These are phyloP conservation scores for Hericium coralloides DNA, from an alignment of 768 basidiomycete species.

Conservation along the genomic window DNA sequence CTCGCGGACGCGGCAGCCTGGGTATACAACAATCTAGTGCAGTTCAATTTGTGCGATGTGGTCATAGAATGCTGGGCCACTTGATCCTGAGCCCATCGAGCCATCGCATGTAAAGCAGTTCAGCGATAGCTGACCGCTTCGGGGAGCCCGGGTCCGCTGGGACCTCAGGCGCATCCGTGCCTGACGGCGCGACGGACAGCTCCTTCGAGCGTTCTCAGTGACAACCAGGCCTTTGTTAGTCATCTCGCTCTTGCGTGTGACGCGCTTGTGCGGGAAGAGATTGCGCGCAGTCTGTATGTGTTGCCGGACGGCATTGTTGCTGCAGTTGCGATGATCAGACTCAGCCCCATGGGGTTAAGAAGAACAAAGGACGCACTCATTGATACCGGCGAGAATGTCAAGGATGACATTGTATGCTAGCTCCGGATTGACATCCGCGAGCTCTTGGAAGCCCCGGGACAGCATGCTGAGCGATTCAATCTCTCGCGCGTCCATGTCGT, in stretches of 20 bases:
- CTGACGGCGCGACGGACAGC: conserved; percentile 17
- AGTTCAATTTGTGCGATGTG: not conserved
- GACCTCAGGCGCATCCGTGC: conserved; percentile 28
- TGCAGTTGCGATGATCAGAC: conserved; percentile 21
- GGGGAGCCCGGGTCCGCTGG: conserved; percentile 19
- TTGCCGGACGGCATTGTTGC: conserved; percentile 69
- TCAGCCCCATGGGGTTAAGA: conserved; percentile 1
- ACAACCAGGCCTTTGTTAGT: conserved; percentile 77
- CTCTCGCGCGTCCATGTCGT: conserved; percentile 83
- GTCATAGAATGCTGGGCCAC: conserved; percentile 66
- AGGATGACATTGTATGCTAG: conserved; percentile 83
- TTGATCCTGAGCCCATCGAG: conserved; percentile 84
- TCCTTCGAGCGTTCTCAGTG: conserved; percentile 73
- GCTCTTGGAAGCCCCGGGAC: conserved; percentile 79
- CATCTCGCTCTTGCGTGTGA: conserved; percentile 78
- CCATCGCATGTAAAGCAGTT: conserved; percentile 96
- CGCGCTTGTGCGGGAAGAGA: conserved; percentile 74
- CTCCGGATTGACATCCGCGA: conserved; percentile 75
- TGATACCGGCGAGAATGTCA: conserved; percentile 84
- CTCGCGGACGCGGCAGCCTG: no score
- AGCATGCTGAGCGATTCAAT: conserved; percentile 88
- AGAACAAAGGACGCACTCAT: conserved; percentile 55
- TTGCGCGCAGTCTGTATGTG: conserved; percentile 75
- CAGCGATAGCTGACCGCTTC: conserved; percentile 84
- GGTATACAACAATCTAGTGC: no score